Percentiles rank a stretch among this genome's conserved stretches.
Conservation (phyloP, 805 yeast genomes). For the Wickerhamomyces strasburgensis region DNA sequence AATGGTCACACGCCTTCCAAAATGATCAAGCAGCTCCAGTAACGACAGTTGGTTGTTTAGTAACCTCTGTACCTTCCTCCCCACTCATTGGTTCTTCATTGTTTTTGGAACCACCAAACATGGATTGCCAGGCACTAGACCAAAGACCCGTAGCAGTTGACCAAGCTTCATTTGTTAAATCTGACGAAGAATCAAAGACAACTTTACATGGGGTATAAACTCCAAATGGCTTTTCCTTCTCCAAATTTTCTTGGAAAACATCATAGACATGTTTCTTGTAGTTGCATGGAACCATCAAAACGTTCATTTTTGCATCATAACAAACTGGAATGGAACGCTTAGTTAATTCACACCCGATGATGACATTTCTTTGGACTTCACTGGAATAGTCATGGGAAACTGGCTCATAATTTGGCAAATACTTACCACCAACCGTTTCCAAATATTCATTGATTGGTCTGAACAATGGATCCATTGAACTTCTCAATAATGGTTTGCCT, state of each 20-base stretch:
- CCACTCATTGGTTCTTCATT: not conserved
- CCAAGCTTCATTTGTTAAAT: conserved; percentile 29
- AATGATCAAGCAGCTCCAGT: too few species aligned
- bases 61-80: not conserved
- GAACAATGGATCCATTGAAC: conserved; percentile 58
- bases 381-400: conserved; percentile 44
- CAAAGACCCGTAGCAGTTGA: conserved; percentile 4
- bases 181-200: conserved; percentile 27
- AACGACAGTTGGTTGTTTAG: not conserved
- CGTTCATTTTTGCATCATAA: conserved; percentile 21
- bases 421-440: conserved; percentile 37
- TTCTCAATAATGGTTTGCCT: conserved; percentile 59
- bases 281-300: conserved; percentile 31
- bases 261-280: conserved; percentile 32
- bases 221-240: conserved; percentile 34
- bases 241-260: conserved; percentile 36
- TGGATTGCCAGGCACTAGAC: not conserved
- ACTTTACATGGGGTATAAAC: conserved; percentile 28
- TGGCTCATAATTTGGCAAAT: conserved; percentile 41
- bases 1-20: too few species aligned
- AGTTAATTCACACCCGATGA: conserved; percentile 36
- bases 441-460: conserved; percentile 56
- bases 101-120: conserved; percentile 5
- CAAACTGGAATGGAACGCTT: conserved; percentile 34
- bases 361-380: conserved; percentile 51